A percentile compares a stretch with the other conserved stretches of the same genome.
phyloP scores from a whole-genome alignment of 1,284 basidiomycete genomes.

The Omphalotus olearius region DNA sequence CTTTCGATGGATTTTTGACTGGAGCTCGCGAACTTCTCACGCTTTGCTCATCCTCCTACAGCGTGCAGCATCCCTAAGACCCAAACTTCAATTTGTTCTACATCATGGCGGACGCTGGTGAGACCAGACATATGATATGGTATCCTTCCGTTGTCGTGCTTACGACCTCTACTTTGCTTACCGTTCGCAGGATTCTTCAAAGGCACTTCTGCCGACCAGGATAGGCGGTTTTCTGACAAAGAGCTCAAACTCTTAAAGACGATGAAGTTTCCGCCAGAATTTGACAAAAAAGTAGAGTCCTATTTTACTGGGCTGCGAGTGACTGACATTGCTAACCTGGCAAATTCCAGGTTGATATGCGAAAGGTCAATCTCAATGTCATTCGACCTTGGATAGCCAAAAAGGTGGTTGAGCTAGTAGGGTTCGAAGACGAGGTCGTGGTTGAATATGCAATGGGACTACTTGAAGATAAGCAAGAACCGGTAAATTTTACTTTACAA shows the following conservation, averaged over 20 bases:
- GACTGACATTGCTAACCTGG: constrained; percentile 7
- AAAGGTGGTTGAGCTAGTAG: constrained; percentile 85
- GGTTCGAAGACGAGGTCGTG: constrained; percentile 95
- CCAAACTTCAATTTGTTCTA: neutral
- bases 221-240: constrained; percentile 93
- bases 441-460: constrained; percentile 94
- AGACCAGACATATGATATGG: constrained; percentile 23
- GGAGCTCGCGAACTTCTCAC: too few species aligned
- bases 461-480: constrained; percentile 79
- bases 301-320: neutral
- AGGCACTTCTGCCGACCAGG: constrained; percentile 81
- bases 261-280: constrained; percentile 88
- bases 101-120: constrained; percentile 56
- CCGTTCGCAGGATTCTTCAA: constrained; percentile 72
- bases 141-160: constrained; percentile 23
- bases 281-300: constrained; percentile 74
- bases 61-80: too few species aligned
- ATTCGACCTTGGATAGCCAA: constrained; percentile 94
- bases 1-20: too few species aligned
- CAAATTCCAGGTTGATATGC: constrained; percentile 77
- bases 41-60: too few species aligned
- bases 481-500: constrained; percentile 49
- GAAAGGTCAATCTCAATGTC: constrained; percentile 88
- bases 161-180: constrained; percentile 22
- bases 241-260: constrained; percentile 83